Evolutionary conservation across 2,329 filamentous ascomycete genomes (phyloP), one percentile per base, ranked within the genome.

Genomic region (Fusarium tricinctum): DNA sequence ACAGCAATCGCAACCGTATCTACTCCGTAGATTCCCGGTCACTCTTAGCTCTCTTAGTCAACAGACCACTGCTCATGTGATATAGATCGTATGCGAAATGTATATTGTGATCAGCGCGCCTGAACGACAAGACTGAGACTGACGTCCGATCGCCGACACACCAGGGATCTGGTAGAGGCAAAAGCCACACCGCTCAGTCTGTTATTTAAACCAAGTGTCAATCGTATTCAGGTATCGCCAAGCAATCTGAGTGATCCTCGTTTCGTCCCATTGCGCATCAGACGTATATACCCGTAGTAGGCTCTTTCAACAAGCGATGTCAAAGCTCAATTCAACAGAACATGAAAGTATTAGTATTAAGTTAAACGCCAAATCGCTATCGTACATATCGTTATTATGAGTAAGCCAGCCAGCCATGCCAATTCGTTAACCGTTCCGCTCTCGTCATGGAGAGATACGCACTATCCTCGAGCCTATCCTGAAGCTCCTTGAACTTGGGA

Each of bases 401-500:
- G 53, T 72, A 72, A 43, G 70, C 69, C 17, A 72, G 42, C 70
- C 70, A 73, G 23, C 71, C 71, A 49, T 73, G 71, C 71, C 71
- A 73, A 47, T 73, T 71, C 45, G 61, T 73, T 7, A 58, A 48
- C 3, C 70, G 59, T 19, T 73, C 68, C 13, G 61, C 53, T 38
- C 59, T 55, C 17, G 68, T 62, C 38, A 54, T 63, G 9, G 68
- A 66, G 23, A 70, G 39, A 51, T 73, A 73, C 4, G 71, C 63
- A 14, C 68, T 66, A 19, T 70, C 53, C 13, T 62, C 55, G 7
- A 73, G 60, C 26, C 69, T 66, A 48, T 68, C 69, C 51, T 71
- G 71, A n/a, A 73, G 58, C 33, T 68, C 55, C 10, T 60, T 65
- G 68, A 89, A 75, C 57, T 74, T 70, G 9, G 58, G 52, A 0